Conservation (phyloP, 2,329 filamentous ascomycete species). For the Fonsecaea pugnacius region DNA sequence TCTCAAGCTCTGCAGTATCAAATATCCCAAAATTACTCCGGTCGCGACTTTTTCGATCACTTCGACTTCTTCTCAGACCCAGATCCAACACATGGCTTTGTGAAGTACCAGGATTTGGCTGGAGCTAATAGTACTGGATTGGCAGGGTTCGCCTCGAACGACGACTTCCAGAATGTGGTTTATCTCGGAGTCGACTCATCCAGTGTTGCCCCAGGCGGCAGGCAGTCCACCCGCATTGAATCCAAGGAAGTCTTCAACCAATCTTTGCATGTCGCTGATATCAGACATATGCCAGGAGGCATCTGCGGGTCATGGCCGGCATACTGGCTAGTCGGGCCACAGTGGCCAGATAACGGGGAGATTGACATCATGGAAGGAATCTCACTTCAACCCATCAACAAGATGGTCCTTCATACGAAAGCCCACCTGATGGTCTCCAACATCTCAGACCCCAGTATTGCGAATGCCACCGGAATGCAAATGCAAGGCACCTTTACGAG, state of each 20-base stretch:
- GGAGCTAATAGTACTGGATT: slow-evolving; percentile 45
- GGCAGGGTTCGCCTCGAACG: slow-evolving; percentile 36
- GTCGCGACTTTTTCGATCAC: slow-evolving; percentile 52
- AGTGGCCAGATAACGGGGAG: slow-evolving; percentile 51
- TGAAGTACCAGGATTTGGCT: slow-evolving; percentile 52
- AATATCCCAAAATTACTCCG: slow-evolving; percentile 46
- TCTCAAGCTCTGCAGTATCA: slow-evolving; percentile 10
- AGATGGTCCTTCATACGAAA: slow-evolving; percentile 56
- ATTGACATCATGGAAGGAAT: slow-evolving; percentile 60
- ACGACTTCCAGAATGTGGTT: slow-evolving; percentile 37
- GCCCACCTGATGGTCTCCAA: slow-evolving; percentile 48
- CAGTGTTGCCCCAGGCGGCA: slow-evolving; percentile 41
- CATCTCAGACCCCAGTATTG: slow-evolving; percentile 44
- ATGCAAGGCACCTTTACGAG: slow-evolving; percentile 10
- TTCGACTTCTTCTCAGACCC: slow-evolving; percentile 54
- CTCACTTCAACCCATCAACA: slow-evolving; percentile 48
- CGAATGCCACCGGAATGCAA: slow-evolving; percentile 8
- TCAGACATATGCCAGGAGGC: slow-evolving; percentile 52
- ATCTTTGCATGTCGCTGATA: slow-evolving; percentile 53
- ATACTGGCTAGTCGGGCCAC: slow-evolving; percentile 49
- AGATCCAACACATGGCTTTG: slow-evolving; percentile 57
- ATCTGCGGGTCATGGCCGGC: slow-evolving; percentile 58
- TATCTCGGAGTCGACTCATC: slow-evolving; percentile 53
- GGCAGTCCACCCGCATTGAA: slow-evolving; percentile 51
- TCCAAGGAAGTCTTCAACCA: slow-evolving; percentile 51